Evolutionary conservation across 2,329 filamentous ascomycete species (phyloP).

Genomic region (Colletotrichum tropicale): DNA sequence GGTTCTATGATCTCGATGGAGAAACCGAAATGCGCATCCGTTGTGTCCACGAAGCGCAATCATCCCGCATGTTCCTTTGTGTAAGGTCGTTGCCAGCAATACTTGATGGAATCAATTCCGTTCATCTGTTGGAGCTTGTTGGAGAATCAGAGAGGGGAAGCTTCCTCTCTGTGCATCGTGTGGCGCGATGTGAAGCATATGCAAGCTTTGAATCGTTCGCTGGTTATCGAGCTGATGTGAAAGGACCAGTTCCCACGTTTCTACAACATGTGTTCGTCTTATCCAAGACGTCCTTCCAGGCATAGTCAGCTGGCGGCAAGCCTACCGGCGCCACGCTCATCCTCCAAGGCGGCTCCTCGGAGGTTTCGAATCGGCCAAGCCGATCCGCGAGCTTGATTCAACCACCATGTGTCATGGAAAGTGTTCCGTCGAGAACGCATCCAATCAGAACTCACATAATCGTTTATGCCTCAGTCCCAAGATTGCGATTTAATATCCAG

Average conservation of each 20-base stretch:
- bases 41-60: not conserved
- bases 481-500: not conserved
- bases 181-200: not conserved
- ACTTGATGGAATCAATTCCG: fast-evolving
- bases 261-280: not conserved
- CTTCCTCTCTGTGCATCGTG: not conserved
- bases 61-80: not conserved
- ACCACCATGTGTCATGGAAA: not conserved
- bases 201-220: not conserved
- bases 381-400: not conserved
- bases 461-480: not conserved
- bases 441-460: not conserved
- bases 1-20: no score
- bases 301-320: not conserved
- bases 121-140: not conserved
- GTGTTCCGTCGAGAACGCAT: not conserved
- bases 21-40: fast-evolving
- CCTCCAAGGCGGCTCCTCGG: not conserved
- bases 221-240: fast-evolving
- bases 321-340: not conserved
- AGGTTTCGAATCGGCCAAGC: not conserved
- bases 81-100: not conserved
- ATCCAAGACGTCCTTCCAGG: not conserved
- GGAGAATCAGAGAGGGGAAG: not conserved
- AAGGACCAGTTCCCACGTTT: not conserved